Base-by-base conservation (phyloP, 768 basidiomycete species). In the Pleurotus salmoneostramineus region DNA sequence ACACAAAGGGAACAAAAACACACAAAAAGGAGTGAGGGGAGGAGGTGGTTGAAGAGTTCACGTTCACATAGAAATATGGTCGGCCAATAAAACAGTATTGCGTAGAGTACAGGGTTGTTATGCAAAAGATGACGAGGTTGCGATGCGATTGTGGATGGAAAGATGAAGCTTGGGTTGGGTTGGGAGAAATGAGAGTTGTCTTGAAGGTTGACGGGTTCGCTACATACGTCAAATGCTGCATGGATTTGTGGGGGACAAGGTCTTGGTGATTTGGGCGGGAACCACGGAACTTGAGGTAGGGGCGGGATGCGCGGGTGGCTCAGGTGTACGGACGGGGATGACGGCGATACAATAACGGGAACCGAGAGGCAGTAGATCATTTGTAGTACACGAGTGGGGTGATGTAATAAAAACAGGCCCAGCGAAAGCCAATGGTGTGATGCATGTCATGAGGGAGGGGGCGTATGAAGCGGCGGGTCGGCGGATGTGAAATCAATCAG, bases 341-440 rank as follows among this genome's bases (percentile, higher is more conserved):
- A 55, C 34, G 52, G 52, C 40, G 52, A 12, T 43, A 55, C 35
- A 36, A 55, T 55, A 27, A 55, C 17, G 52, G 40, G 27, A n/a
- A n/a, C 52, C 35, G 37, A 12, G 52, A 27, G 27, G 52, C 52
- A 43, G 43, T 27, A 55, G 40, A 44, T 45, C 44, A 45, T 49
- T 49, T 49, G 52, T 55, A 55, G 52, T 55, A 55, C 52, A 60
- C 59, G 50, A 37, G 55, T 37, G 59, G 21, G 33, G 47, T 27
- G 21, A 27, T 27, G 55, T 60, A 60, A 56, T 43, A 56, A 50
- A 33, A 60, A 54, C 34, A 48, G 48, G 44, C 40, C 21, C 46
- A 14, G 59, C 15, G 17, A 46, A 49, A 27, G 21, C 21, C 21
- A 27, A 33, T 55, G 21, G 31, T 8, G 48, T 55, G 52, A 33